Evolutionary conservation across 2,329 filamentous ascomycete genomes (phyloP).

Genomic region (Hypoxylon sp.): DNA sequence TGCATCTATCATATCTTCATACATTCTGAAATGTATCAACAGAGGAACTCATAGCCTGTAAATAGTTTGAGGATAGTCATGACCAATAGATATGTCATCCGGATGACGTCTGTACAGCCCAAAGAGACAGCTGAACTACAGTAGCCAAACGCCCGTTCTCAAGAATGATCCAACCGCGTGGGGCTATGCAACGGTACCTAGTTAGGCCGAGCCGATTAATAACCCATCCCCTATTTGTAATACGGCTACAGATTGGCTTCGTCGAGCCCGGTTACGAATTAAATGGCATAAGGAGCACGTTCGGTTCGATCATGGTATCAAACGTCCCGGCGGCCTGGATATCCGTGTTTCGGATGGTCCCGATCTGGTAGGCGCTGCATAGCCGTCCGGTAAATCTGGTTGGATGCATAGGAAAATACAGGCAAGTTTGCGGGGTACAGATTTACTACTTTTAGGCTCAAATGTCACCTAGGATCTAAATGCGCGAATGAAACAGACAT

Average conservation of each 20-base stretch:
- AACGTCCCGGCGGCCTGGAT: slow-evolving; percentile 4
- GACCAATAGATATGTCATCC: background rate
- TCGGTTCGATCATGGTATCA: background rate
- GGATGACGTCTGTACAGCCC: background rate
- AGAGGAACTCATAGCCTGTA: background rate
- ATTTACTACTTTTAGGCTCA: slow-evolving; percentile 21
- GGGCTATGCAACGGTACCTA: background rate
- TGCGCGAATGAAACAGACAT: slow-evolving; percentile 1
- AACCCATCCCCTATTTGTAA: no score
- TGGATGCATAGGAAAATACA: slow-evolving; percentile 6
- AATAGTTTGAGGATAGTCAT: background rate
- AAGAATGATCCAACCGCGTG: background rate
- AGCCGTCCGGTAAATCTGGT: slow-evolving; percentile 24
- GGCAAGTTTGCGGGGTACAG: slow-evolving; percentile 9
- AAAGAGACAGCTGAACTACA: background rate
- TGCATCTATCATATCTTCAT: background rate
- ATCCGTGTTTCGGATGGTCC: slow-evolving; percentile 21
- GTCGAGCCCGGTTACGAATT: background rate
- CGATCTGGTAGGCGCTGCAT: slow-evolving; percentile 26
- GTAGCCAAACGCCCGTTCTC: background rate
- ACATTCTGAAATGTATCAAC: background rate
- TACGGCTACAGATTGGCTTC: background rate
- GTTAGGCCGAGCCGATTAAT: background rate
- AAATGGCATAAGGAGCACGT: background rate
- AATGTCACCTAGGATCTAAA: slow-evolving; percentile 13